These are phyloP conservation scores for Lavandula angustifolia DNA, from an alignment of 257 asterid genomes.

Conservation along the genomic window DNA sequence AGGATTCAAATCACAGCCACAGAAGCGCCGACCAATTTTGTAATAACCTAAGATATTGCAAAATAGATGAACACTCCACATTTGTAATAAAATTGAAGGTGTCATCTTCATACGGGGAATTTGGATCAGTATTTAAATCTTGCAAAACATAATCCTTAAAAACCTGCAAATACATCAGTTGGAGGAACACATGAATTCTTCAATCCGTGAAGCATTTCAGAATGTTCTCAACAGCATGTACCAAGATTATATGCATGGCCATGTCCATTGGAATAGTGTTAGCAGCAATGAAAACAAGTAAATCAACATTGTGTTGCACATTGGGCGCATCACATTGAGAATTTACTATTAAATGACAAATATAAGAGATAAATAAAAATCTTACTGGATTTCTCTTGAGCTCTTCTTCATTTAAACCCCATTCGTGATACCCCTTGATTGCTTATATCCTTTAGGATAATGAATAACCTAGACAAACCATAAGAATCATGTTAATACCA, in stretches of 20 bases:
- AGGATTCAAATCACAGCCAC: neutral
- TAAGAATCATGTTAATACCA: slow-evolving; percentile 28
- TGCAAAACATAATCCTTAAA: slow-evolving; percentile 85
- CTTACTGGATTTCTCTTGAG: slow-evolving; percentile 84
- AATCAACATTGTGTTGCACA: neutral
- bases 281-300: slow-evolving; percentile 1
- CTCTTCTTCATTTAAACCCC: slow-evolving; percentile 97
- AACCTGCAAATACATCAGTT: slow-evolving; percentile 53
- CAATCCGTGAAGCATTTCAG: slow-evolving; percentile 12
- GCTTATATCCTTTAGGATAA: slow-evolving; percentile 90
- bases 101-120: slow-evolving; percentile 77
- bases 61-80: slow-evolving; percentile 54
- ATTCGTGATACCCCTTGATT: slow-evolving; percentile 68
- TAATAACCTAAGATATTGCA: no score
- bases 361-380: neutral
- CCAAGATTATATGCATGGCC: neutral
- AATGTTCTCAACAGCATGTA: neutral
- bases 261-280: neutral
- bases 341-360: neutral
- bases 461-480: slow-evolving; percentile 78
- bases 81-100: slow-evolving; percentile 81
- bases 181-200: slow-evolving; percentile 23
- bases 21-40: neutral
- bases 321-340: neutral
- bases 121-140: slow-evolving; percentile 81